Evolutionary conservation across 129 eudicot genomes (phyloP).

Genomic region (Kitagawia praeruptora): DNA sequence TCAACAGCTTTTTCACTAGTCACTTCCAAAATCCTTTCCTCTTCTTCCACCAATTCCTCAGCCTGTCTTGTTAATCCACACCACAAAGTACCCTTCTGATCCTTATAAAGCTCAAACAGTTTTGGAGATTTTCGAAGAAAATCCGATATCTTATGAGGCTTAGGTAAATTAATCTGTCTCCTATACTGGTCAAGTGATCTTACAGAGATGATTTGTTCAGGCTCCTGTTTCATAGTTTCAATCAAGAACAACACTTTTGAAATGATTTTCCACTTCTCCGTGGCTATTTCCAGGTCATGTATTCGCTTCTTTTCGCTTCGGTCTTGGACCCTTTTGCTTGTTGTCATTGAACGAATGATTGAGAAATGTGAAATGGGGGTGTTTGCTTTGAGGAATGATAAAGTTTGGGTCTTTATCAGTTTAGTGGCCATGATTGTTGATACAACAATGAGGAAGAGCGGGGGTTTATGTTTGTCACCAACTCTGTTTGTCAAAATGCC

Average conservation of each 20-base stretch:
- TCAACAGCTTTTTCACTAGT: conserved; percentile 55
- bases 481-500: background rate
- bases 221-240: conserved; percentile 58
- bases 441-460: background rate
- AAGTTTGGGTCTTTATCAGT: background rate
- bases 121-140: conserved; percentile 74
- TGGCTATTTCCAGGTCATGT: conserved; percentile 66
- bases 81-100: conserved; percentile 60
- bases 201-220: conserved; percentile 53
- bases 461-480: background rate
- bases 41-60: conserved; percentile 67
- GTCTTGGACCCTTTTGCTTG: conserved; percentile 78
- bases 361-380: background rate
- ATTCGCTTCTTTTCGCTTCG: conserved; percentile 80
- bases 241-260: conserved; percentile 57
- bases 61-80: conserved; percentile 64
- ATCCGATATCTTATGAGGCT: conserved; percentile 73
- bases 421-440: background rate
- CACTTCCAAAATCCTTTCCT: conserved; percentile 42
- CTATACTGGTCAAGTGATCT: conserved; percentile 61
- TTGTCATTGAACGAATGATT: conserved; percentile 49
- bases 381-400: background rate
- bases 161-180: conserved; percentile 66
- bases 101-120: conserved; percentile 72
- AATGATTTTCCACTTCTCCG: conserved; percentile 64